Conservation (phyloP, 1,139 yeast species). For the Zhuliangozyma blackwelliae region DNA sequence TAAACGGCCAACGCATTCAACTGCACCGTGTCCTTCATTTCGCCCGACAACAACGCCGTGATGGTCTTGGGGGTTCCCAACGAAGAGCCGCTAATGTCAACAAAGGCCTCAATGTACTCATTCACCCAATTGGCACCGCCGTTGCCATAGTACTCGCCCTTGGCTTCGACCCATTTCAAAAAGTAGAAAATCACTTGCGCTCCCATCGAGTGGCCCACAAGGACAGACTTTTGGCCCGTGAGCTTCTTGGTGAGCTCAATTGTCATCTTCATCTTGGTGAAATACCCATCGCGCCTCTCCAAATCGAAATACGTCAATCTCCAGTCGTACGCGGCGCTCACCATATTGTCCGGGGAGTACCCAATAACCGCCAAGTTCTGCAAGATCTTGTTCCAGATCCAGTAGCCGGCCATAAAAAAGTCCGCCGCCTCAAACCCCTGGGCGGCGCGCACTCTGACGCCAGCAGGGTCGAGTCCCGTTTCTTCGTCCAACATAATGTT, state of each 20-base stretch:
- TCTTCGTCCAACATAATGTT: constrained; percentile 84
- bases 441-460: constrained; percentile 78
- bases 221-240: constrained; percentile 69
- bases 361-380: constrained; percentile 94
- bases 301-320: constrained; percentile 84
- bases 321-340: constrained; percentile 94
- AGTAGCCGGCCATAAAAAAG: constrained; percentile 93
- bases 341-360: constrained; percentile 87
- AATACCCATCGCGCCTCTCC: constrained; percentile 82
- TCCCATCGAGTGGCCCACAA: constrained; percentile 96
- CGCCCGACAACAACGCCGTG: constrained; percentile 89
- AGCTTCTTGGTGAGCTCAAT: constrained; percentile 52
- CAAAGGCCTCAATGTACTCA: constrained; percentile 69
- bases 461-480: constrained; percentile 90
- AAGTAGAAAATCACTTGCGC: constrained; percentile 84
- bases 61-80: constrained; percentile 93
- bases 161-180: constrained; percentile 93
- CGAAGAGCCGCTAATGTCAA: constrained; percentile 83
- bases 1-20: constrained; percentile 88
- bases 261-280: constrained; percentile 65
- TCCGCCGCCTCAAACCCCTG: constrained; percentile 98
- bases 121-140: constrained; percentile 90
- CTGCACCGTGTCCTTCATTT: constrained; percentile 96
- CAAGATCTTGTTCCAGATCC: constrained; percentile 96
- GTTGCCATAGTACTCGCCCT: constrained; percentile 73